Evolutionary conservation across 257 asterid genomes (phyloP).

Genomic region (Lithospermum erythrorhizon): DNA sequence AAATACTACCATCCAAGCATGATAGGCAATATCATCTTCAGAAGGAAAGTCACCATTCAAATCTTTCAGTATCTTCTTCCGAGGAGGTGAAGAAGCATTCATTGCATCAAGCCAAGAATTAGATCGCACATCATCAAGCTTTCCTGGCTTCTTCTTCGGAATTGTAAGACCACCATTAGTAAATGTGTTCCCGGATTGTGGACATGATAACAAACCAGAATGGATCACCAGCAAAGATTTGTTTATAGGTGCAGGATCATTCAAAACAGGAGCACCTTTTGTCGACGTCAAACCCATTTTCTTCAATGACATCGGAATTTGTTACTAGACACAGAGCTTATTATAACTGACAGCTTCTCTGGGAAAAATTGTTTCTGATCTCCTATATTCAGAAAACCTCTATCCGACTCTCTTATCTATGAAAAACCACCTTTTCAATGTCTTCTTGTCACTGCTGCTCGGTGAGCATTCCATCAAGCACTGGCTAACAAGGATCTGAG

Average conservation of each 20-base stretch:
- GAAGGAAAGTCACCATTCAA: slow-evolving; percentile 19
- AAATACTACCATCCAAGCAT: slow-evolving; percentile 48
- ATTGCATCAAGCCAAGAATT: slow-evolving; percentile 75
- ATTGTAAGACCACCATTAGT: slow-evolving; percentile 15
- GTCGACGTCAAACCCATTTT: slow-evolving; percentile 40
- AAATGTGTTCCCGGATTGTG: slow-evolving; percentile 30
- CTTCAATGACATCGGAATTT: slow-evolving; percentile 4
- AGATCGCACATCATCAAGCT: slow-evolving; percentile 45
- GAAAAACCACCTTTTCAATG: slow-evolving; percentile 53
- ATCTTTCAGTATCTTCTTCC: slow-evolving; percentile 31
- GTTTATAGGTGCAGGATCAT: slow-evolving; percentile 37
- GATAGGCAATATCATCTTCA: slow-evolving; percentile 39
- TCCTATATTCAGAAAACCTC: slow-evolving; percentile 1
- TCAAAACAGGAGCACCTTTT: slow-evolving; percentile 33
- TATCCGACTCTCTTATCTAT: slow-evolving; percentile 49
- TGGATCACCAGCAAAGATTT: slow-evolving; percentile 34
- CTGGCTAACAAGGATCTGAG: slow-evolving; percentile 21
- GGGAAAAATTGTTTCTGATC: background rate
- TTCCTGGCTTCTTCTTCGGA: slow-evolving; percentile 45
- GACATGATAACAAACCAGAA: slow-evolving; percentile 26
- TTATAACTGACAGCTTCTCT: background rate
- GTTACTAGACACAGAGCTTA: slow-evolving; percentile 2
- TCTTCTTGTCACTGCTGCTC: slow-evolving; percentile 31
- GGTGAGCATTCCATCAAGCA: slow-evolving; percentile 41
- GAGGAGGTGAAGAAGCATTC: slow-evolving; percentile 73